phyloP scores from a whole-genome alignment of 129 eudicot genomes.

The Lactuca saligna region DNA sequence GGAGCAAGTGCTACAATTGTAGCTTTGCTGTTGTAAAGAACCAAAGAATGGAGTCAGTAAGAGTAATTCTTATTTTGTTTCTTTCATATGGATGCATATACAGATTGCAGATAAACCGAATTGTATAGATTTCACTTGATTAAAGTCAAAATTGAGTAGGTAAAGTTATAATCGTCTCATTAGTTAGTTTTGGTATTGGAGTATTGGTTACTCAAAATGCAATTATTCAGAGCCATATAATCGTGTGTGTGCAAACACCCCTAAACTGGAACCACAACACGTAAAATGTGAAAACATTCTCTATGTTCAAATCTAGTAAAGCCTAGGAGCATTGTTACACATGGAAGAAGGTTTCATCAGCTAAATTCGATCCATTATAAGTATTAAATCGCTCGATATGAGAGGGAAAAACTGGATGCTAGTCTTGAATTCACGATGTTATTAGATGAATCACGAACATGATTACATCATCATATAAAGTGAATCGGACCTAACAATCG shows the following conservation, averaged over 20 bases:
- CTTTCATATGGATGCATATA: background rate
- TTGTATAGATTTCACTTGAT: background rate
- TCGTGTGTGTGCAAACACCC: slow-evolving; percentile 3
- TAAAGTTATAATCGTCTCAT: background rate
- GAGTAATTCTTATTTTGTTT: background rate
- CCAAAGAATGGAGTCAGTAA: slow-evolving; percentile 12
- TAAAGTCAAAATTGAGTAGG: background rate
- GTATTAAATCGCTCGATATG: background rate
- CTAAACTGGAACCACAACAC: background rate
- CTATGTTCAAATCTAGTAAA: slow-evolving; percentile 18
- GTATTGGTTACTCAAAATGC: slow-evolving; percentile 1
- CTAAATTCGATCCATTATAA: slow-evolving; percentile 10
- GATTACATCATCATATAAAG: background rate
- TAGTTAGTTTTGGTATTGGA: background rate
- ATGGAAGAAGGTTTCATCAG: background rate
- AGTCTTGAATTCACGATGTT: background rate
- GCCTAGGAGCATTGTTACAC: background rate
- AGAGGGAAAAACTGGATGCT: background rate
- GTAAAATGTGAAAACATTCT: background rate
- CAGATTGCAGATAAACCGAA: background rate
- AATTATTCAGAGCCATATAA: background rate
- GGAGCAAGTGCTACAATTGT: slow-evolving; percentile 72
- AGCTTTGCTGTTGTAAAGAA: slow-evolving; percentile 44
- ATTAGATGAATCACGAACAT: background rate
- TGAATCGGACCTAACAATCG: slow-evolving; percentile 6